Evolutionary conservation across 345 rosid species (phyloP).

Genomic region (Aethionema arabicum): DNA sequence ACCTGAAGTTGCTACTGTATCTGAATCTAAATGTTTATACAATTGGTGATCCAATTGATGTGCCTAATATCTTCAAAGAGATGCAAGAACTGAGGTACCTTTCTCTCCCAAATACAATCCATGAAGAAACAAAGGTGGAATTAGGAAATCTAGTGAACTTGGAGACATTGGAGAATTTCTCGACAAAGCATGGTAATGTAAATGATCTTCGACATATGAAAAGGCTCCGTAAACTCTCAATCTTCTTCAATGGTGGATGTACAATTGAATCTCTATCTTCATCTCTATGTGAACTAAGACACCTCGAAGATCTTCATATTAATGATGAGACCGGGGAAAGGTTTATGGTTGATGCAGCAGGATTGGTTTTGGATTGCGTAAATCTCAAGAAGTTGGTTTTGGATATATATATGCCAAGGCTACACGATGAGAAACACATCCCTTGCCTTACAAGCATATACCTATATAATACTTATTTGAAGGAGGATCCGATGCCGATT

Average conservation of each 20-base stretch:
- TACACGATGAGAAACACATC: too few species aligned
- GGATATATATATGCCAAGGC: constrained; percentile 29
- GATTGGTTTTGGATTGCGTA: constrained; percentile 7
- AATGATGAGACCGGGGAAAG: neutral
- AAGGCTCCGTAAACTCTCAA: too few species aligned
- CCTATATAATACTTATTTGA: constrained; percentile 12
- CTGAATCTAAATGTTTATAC: neutral
- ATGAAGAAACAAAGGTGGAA: too few species aligned
- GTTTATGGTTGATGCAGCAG: neutral
- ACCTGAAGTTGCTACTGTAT: constrained; percentile 2
- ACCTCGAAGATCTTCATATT: neutral
- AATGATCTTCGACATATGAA: too few species aligned
- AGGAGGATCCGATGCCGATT: constrained; percentile 43
- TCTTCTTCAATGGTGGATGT: too few species aligned
- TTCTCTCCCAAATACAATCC: neutral
- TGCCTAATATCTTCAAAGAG: constrained; percentile 8
- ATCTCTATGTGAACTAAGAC: neutral
- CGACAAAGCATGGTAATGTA: too few species aligned
- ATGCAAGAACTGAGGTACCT: constrained; percentile 15
- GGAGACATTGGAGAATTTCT: constrained; percentile 1
- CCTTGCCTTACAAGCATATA: constrained; percentile 27
- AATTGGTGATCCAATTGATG: neutral
- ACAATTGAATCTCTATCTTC: too few species aligned
- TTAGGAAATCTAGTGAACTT: neutral
- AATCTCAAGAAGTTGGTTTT: constrained; percentile 23